These are phyloP conservation scores for Phytophthora nicotianae DNA, from an alignment of 352 stramenopile genomes.

Conservation along the genomic window DNA sequence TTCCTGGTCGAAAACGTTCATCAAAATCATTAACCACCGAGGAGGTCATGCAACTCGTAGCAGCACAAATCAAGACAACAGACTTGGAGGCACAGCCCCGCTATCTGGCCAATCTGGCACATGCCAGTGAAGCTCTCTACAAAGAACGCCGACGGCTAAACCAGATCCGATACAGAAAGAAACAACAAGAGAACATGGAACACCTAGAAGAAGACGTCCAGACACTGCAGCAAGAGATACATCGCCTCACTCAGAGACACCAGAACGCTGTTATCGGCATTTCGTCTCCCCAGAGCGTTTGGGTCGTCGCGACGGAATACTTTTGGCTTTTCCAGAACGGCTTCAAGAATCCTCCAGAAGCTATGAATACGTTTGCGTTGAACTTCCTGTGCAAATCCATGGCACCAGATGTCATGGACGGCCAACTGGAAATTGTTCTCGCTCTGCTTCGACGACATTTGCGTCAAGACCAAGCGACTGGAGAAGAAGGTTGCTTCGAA, in stretches of 20 bases:
- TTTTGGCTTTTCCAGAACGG: not conserved
- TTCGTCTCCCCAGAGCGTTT: not conserved
- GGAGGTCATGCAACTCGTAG: not conserved
- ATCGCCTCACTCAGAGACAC: not conserved
- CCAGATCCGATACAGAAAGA: constrained; percentile 6
- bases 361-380: not conserved
- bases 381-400: not conserved
- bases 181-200: not conserved
- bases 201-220: not conserved
- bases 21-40: too few relatives aligned
- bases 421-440: constrained; percentile 1
- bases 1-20: not conserved
- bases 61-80: too few relatives aligned
- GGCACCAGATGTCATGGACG: not conserved
- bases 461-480: not conserved
- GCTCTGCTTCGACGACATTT: not conserved
- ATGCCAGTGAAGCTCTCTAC: not conserved
- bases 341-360: not conserved
- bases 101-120: not conserved
- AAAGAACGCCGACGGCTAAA: not conserved
- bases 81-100: too few relatives aligned
- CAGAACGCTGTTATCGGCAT: not conserved
- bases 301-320: not conserved
- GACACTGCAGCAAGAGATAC: constrained; percentile 1
- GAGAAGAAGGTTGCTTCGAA: not conserved